Conservation (phyloP, 129 eudicot genomes). For the Heracleum sosnowskyi region DNA sequence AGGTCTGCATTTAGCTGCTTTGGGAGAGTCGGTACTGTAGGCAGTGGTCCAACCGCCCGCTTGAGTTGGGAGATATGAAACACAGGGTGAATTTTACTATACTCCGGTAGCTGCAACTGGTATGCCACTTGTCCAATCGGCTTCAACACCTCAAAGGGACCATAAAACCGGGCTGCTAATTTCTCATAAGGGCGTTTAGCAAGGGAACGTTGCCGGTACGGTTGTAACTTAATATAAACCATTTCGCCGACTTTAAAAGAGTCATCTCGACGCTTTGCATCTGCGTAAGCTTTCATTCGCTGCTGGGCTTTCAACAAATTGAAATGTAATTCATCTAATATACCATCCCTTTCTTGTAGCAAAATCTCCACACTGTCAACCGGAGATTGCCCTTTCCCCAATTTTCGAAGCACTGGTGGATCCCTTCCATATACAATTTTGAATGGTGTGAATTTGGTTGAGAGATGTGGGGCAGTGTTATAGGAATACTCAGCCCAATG, state of each 20-base stretch:
- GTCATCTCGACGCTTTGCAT: neutral
- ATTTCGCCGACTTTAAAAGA: conserved; percentile 15
- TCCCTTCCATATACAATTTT: neutral
- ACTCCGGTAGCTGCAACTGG: neutral
- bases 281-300: conserved; percentile 13
- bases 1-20: too few relatives aligned
- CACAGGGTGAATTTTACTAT: neutral
- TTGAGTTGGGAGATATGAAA: conserved; percentile 11
- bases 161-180: conserved; percentile 7
- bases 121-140: conserved; percentile 11
- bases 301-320: neutral
- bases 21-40: too few relatives aligned
- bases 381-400: neutral
- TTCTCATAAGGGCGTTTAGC: neutral
- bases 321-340: neutral
- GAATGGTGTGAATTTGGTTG: neutral
- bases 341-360: neutral
- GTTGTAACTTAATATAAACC: conserved; percentile 1
- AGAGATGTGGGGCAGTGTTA: neutral
- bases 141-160: conserved; percentile 5
- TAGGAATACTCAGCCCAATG: conserved; percentile 7
- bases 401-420: neutral
- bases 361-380: neutral
- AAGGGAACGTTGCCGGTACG: too few relatives aligned
- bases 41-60: neutral